Percentiles rank a stretch among this genome's conserved stretches.
Evolutionary conservation across 2,329 filamentous ascomycete species (phyloP).

Genomic region (Colletotrichum caudatum): DNA sequence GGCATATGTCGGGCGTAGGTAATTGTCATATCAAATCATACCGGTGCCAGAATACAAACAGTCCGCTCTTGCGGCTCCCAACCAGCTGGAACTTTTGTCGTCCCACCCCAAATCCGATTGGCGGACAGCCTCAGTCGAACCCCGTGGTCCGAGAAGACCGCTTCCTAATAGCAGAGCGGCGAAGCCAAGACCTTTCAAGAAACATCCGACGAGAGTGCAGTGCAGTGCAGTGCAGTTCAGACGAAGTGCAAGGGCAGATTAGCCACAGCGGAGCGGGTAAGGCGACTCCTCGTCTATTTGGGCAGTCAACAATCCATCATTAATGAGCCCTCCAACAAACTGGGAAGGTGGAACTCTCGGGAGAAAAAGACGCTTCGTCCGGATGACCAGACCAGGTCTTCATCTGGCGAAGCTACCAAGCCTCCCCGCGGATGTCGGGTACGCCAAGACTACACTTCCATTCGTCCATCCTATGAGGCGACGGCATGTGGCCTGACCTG

Average conservation of each 20-base stretch:
- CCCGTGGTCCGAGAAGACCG: background rate
- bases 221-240: background rate
- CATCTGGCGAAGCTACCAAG: constrained; percentile 8
- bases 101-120: constrained; percentile 3
- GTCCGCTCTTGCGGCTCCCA: background rate
- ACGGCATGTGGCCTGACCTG: constrained; percentile 35
- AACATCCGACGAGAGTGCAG: background rate
- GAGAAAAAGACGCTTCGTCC: constrained; percentile 9
- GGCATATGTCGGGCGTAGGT: background rate
- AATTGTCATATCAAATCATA: constrained; percentile 8
- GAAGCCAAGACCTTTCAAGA: background rate
- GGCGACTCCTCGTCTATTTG: constrained; percentile 4
- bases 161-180: background rate
- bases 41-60: constrained; percentile 18
- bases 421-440: constrained; percentile 31
- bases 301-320: constrained; percentile 35
- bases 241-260: background rate
- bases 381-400: background rate
- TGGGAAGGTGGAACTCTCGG: background rate
- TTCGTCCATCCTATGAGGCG: constrained; percentile 41
- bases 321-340: constrained; percentile 36
- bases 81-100: background rate
- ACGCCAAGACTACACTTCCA: constrained; percentile 38
- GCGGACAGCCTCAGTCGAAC: background rate
- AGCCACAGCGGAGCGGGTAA: constrained; percentile 14